phyloP scores from a whole-genome alignment of 805 yeast species.

The Kuraishia molischiana region DNA sequence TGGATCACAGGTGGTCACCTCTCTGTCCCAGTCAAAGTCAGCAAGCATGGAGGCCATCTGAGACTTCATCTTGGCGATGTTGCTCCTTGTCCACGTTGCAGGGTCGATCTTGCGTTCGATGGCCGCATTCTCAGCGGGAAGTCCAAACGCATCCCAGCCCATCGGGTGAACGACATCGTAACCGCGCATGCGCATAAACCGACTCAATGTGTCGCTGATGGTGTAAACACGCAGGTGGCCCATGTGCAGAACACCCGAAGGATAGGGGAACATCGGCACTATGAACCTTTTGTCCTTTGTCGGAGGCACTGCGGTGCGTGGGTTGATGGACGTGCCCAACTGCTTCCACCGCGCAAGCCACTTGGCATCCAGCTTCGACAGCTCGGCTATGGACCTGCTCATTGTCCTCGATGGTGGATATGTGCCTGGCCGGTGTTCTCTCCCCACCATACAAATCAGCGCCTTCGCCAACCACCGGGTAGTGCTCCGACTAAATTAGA shows the following conservation, averaged over 20 bases:
- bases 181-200: constrained; percentile 73
- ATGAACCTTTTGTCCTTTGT: constrained; percentile 37
- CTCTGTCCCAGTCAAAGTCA: constrained; percentile 91
- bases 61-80: constrained; percentile 76
- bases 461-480: too few relatives aligned
- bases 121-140: constrained; percentile 98
- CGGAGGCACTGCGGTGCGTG: constrained; percentile 12
- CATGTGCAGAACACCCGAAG: constrained; percentile 86
- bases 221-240: constrained; percentile 94
- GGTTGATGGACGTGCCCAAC: constrained; percentile 16
- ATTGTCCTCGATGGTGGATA: too few relatives aligned
- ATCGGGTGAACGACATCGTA: constrained; percentile 82
- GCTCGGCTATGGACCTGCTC: not conserved
- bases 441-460: too few relatives aligned
- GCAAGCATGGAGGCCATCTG: constrained; percentile 75
- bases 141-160: constrained; percentile 99
- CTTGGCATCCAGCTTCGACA: constrained; percentile 34
- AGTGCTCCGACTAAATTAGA: too few relatives aligned
- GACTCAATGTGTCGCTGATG: constrained; percentile 73
- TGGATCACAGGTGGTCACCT: constrained; percentile 76
- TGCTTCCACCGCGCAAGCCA: constrained; percentile 41
- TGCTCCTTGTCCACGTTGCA: constrained; percentile 68
- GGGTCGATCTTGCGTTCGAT: constrained; percentile 77
- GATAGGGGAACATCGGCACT: constrained; percentile 91
- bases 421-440: too few relatives aligned